Base-by-base conservation (phyloP, 2,329 filamentous ascomycete species). In the Monosporascus sp. region DNA sequence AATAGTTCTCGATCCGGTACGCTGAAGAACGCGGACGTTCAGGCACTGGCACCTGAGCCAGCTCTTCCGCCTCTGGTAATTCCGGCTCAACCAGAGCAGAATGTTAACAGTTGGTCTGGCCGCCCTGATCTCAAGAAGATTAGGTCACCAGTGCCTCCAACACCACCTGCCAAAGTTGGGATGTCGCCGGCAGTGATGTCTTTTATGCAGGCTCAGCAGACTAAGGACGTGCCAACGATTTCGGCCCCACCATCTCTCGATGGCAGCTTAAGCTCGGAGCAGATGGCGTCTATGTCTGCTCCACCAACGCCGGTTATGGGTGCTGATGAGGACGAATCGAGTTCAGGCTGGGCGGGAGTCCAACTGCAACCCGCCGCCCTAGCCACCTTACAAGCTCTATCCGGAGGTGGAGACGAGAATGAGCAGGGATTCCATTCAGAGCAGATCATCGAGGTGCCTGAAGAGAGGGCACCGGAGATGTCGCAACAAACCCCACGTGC, bases 221-320 rank as follows among this genome's bases (percentile, higher is more conserved):
- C 82, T 28, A 79, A 85, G 22, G 80, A 84, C 48, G 78, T 93
- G 3, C 91, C 91, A 2, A 86, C 84, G 37, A 81, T 85, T 31
- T 92, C 90, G 52, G 87, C 89, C 6, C 87, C 92, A 5, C 93
- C 93, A 3, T 97, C 93, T 5, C 78, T 96, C 3, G 92, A 96
- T 72, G 92, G 91, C 22, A 96, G 91, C 71, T 74, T 94, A 63
- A 88, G 85, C 8, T 96, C 92, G 2, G 92, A 97, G 66, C 91
- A 96, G 68, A 81, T 95, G 70, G 89, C 91, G 2, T 81, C 80
- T 51, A 80, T 91, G 68, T 96, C 91, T 64, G 90, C 90, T 48
- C 91, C 93, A 5, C 84, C 89, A 11, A 97, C 92, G 1, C 92
- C 92, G 15, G 80, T 93, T 55, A 79, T 89, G 59, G 82, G 78